phyloP scores from a whole-genome alignment of 108 stramenopile genomes.

The Cyclostephanos tholiformis region DNA sequence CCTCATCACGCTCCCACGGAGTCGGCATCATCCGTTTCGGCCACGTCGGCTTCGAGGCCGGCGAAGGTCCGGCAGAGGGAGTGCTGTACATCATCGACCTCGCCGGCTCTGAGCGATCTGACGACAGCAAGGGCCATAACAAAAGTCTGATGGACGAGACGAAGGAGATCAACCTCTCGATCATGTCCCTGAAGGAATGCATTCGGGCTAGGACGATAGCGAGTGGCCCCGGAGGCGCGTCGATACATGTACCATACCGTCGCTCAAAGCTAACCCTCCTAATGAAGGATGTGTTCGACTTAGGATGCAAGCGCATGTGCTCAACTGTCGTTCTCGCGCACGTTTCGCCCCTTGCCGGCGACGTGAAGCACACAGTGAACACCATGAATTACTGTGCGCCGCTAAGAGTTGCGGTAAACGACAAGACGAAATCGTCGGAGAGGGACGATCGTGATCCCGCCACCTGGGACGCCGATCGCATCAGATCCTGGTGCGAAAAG shows the following conservation, averaged over 20 bases:
- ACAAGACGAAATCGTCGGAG: slow-evolving; percentile 8
- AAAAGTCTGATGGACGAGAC: slow-evolving; percentile 91
- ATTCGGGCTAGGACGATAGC: slow-evolving; percentile 86
- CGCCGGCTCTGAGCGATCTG: slow-evolving; percentile 91
- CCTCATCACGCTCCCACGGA: slow-evolving; percentile 91
- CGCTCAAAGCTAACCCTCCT: slow-evolving; percentile 29
- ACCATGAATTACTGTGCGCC: slow-evolving; percentile 25
- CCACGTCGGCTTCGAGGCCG: slow-evolving; percentile 74
- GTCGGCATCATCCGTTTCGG: slow-evolving; percentile 92
- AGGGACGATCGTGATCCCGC: slow-evolving; percentile 26
- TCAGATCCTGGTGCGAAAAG: slow-evolving; percentile 2
- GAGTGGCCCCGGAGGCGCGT: slow-evolving; percentile 16
- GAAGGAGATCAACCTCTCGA: slow-evolving; percentile 93
- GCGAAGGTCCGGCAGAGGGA: slow-evolving; percentile 70
- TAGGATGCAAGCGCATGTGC: slow-evolving; percentile 24
- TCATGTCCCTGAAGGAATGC: slow-evolving; percentile 92
- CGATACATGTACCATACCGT: slow-evolving; percentile 44
- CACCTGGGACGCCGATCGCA: slow-evolving; percentile 6
- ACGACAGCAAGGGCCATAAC: slow-evolving; percentile 74
- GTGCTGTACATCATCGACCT: slow-evolving; percentile 93
- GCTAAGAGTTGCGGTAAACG: slow-evolving; percentile 17
- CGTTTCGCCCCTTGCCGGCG: slow-evolving; percentile 17
- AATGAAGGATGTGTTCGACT: slow-evolving; percentile 40
- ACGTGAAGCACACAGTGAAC: slow-evolving; percentile 22
- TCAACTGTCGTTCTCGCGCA: slow-evolving; percentile 28